Conservation (phyloP, 139 green algal species). For the Ettlia oleoabundans region DNA sequence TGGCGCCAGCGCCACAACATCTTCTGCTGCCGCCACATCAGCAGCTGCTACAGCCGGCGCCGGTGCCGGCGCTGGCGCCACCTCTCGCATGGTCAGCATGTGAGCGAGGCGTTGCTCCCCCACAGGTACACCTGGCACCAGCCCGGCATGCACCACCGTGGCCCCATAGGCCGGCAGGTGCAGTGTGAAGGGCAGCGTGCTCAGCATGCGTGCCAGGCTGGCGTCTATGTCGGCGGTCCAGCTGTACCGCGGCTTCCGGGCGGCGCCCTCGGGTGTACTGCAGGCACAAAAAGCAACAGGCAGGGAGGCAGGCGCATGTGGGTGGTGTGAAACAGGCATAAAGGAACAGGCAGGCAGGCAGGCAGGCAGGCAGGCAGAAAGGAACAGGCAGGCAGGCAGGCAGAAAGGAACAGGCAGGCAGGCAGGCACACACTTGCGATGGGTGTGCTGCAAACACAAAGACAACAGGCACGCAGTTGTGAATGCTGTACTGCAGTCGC, state of each 20-base stretch:
- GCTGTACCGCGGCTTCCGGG: neutral
- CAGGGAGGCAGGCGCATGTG: neutral
- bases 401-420: no score
- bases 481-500: no score
- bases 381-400: no score
- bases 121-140: slow-evolving; percentile 54
- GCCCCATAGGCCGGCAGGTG: slow-evolving; percentile 10
- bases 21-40: neutral
- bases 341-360: no score
- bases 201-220: neutral
- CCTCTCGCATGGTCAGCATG: slow-evolving; percentile 54
- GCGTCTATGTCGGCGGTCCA: neutral
- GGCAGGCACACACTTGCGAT: no score
- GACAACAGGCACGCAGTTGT: no score
- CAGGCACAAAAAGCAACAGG: neutral
- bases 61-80: slow-evolving; percentile 21
- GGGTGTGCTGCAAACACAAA: no score
- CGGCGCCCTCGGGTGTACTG: neutral
- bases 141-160: slow-evolving; percentile 53
- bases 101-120: slow-evolving; percentile 52
- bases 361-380: no score
- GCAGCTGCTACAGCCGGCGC: neutral
- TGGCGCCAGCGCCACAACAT: neutral
- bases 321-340: no score
- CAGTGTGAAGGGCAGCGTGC: slow-evolving; percentile 30